Evolutionary conservation across 2,329 filamentous ascomycete genomes (phyloP).

Genomic region (Cladobotryum protrusum): DNA sequence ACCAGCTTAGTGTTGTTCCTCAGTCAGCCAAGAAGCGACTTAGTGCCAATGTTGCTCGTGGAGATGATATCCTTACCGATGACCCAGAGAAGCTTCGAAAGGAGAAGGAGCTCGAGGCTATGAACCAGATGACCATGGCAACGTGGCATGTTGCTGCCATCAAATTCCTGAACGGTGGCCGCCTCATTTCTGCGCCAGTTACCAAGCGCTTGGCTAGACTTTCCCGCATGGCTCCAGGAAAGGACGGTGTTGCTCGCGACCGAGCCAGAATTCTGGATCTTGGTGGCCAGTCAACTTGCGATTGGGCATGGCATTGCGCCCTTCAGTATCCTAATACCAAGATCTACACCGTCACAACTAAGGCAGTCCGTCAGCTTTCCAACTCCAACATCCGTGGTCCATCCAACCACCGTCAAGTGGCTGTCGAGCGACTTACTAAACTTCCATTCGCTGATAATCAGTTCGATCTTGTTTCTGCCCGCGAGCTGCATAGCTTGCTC

Average conservation of each 20-base stretch:
- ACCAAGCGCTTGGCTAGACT: constrained; percentile 54
- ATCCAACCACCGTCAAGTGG: constrained; percentile 77
- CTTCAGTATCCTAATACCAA: constrained; percentile 78
- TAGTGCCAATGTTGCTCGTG: constrained; percentile 66
- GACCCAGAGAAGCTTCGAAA: constrained; percentile 57
- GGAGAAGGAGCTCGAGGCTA: constrained; percentile 76
- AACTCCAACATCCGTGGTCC: constrained; percentile 76
- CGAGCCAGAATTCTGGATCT: constrained; percentile 74
- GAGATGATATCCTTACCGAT: constrained; percentile 57
- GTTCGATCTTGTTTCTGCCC: constrained; percentile 88
- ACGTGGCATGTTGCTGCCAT: constrained; percentile 57
- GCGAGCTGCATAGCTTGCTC: constrained; percentile 78
- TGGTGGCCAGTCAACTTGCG: constrained; percentile 75
- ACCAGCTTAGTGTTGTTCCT: constrained; percentile 65
- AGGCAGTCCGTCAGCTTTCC: constrained; percentile 61
- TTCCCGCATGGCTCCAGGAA: constrained; percentile 41
- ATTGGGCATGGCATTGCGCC: constrained; percentile 95
- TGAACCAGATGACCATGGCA: constrained; percentile 60
- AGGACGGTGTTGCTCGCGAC: constrained; percentile 39
- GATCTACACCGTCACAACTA: constrained; percentile 81
- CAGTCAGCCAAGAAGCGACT: constrained; percentile 65
- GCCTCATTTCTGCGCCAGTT: constrained; percentile 57
- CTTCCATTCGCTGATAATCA: constrained; percentile 80
- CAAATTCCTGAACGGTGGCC: constrained; percentile 58
- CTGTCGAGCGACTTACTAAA: constrained; percentile 68